Conservation (phyloP, 805 yeast genomes). For the Candida endomychidarum region DNA sequence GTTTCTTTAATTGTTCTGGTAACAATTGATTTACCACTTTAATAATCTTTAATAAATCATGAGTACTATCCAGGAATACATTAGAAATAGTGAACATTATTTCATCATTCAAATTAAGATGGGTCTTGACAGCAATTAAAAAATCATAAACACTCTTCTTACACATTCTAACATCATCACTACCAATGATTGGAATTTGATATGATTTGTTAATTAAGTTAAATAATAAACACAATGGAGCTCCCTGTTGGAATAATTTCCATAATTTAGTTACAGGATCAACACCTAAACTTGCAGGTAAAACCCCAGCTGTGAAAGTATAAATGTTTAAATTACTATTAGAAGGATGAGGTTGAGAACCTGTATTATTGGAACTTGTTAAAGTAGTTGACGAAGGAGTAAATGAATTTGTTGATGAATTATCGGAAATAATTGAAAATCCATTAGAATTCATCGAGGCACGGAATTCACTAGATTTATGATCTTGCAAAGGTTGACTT, state of each 20-base stretch:
- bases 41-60: conserved; percentile 72
- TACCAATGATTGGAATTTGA: conserved; percentile 61
- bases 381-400: conserved; percentile 15
- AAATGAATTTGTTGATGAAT: conserved; percentile 15
- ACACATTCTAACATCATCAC: conserved; percentile 81
- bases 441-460: conserved; percentile 34
- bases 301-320: conserved; percentile 74
- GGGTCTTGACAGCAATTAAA: conserved; percentile 77
- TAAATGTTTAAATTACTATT: conserved; percentile 34
- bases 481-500: conserved; percentile 39
- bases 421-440: conserved; percentile 37
- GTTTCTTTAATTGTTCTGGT: conserved; percentile 9
- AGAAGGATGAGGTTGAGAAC: conserved; percentile 16
- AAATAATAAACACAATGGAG: conserved; percentile 84
- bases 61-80: conserved; percentile 80
- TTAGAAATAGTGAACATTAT: conserved; percentile 86
- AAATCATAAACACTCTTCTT: conserved; percentile 90
- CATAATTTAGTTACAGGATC: conserved; percentile 94
- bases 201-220: conserved; percentile 47
- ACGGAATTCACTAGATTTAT: conserved; percentile 25
- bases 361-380: conserved; percentile 16
- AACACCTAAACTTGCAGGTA: conserved; percentile 69
- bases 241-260: conserved; percentile 87
- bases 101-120: conserved; percentile 73
- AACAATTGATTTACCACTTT: conserved; percentile 66